Percentiles rank a stretch among this genome's conserved stretches.
These are phyloP conservation scores for Trametes polyzona DNA, from an alignment of 1,284 basidiomycete species.

Conservation along the genomic window DNA sequence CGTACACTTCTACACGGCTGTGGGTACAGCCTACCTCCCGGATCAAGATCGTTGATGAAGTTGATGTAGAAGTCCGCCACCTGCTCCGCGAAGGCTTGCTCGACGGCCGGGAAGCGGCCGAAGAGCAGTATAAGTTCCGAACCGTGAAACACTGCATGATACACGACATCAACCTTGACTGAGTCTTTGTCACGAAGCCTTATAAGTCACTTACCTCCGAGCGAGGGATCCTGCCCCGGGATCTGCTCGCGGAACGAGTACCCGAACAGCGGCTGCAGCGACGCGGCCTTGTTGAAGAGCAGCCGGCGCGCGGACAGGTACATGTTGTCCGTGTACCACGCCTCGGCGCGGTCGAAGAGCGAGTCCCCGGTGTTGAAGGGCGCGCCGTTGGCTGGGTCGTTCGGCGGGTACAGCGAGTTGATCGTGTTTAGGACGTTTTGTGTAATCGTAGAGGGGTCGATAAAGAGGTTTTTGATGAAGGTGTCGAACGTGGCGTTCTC, in stretches of 20 bases:
- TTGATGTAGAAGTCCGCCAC: conserved; percentile 56
- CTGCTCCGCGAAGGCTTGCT: conserved; percentile 49
- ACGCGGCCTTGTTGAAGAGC: conserved; percentile 51
- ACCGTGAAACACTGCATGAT: conserved; percentile 51
- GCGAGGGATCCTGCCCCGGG: conserved; percentile 45
- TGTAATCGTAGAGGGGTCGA: conserved; percentile 54
- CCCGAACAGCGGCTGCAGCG: conserved; percentile 52
- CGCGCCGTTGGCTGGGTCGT: conserved; percentile 49
- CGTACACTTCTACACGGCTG: not conserved
- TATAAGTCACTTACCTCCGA: conserved; percentile 42
- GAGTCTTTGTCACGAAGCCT: too few relatives aligned
- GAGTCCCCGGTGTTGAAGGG: conserved; percentile 62
- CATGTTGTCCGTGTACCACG: conserved; percentile 63
- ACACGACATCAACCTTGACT: not conserved
- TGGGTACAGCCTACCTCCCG: conserved; percentile 48
- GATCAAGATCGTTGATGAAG: conserved; percentile 56
- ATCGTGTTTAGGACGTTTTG: conserved; percentile 42
- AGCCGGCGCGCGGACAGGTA: conserved; percentile 52
- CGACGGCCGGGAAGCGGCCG: conserved; percentile 48
- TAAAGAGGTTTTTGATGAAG: conserved; percentile 50
- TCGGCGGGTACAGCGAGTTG: conserved; percentile 48
- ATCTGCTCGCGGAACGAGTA: conserved; percentile 62
- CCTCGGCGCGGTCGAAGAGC: conserved; percentile 55
- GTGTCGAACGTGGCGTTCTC: conserved; percentile 47
- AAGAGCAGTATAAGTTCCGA: conserved; percentile 55